Conservation (phyloP, 306 rosid species). For the Trifolium dubium region DNA sequence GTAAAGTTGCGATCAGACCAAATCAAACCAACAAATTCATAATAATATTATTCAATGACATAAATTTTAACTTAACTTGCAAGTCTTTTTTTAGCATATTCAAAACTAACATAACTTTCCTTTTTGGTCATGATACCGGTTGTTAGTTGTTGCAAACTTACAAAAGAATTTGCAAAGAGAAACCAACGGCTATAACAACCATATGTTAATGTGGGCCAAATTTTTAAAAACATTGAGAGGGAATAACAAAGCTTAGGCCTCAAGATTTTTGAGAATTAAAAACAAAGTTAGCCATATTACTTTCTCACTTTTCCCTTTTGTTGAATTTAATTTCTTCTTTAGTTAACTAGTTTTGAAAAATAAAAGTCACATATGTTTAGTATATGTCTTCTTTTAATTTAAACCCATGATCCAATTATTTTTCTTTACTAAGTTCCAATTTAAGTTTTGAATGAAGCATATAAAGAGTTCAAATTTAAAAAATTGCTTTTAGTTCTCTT, state of each 20-base stretch:
- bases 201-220: conserved; percentile 41
- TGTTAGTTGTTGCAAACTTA: conserved; percentile 64
- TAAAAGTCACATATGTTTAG: conserved; percentile 27
- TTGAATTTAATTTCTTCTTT: conserved; percentile 19
- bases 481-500: conserved; percentile 27
- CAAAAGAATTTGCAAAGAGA: conserved; percentile 41
- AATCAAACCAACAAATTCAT: conserved; percentile 22
- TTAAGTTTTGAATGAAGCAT: conserved; percentile 43
- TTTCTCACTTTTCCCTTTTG: conserved; percentile 44
- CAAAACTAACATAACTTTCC: conserved; percentile 29
- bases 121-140: conserved; percentile 46
- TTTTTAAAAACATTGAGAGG: conserved; percentile 58
- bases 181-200: conserved; percentile 45
- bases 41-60: conserved; percentile 3
- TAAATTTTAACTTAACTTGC: conserved; percentile 50
- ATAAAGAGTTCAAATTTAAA: conserved; percentile 1
- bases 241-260: conserved; percentile 41
- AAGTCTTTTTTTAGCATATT: conserved; percentile 48
- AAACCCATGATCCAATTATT: background rate
- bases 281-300: conserved; percentile 48
- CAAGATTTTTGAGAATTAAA: conserved; percentile 44
- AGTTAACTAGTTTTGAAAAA: conserved; percentile 24
- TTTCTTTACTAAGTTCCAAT: conserved; percentile 1
- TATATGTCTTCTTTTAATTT: conserved; percentile 28
- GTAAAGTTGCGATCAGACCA: conserved; percentile 17